phyloP scores from a whole-genome alignment of 768 basidiomycete species.

The Wakefieldia striispora region DNA sequence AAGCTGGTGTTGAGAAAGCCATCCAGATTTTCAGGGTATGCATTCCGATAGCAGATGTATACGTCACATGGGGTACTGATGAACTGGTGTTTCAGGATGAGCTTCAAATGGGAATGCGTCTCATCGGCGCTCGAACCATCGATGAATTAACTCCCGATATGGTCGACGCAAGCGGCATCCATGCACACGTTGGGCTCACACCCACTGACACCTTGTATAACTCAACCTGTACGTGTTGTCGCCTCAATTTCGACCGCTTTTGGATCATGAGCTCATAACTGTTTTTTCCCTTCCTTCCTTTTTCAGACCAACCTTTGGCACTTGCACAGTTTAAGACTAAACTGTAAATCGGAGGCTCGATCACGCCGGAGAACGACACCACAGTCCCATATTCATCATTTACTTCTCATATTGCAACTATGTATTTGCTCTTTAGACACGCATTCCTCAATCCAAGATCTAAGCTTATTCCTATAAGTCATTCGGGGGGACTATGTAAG shows the following conservation, averaged over 20 bases:
- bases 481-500: too few species aligned
- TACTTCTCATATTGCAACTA: too few species aligned
- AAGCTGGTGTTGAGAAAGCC: slow-evolving; percentile 81
- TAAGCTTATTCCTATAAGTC: neutral
- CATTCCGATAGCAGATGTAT: slow-evolving; percentile 36
- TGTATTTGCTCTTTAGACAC: too few species aligned
- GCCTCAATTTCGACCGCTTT: neutral
- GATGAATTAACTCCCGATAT: slow-evolving; percentile 77
- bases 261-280: neutral
- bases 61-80: slow-evolving; percentile 47
- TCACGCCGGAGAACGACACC: neutral
- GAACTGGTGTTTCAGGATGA: slow-evolving; percentile 61
- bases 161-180: slow-evolving; percentile 66
- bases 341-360: slow-evolving; percentile 4
- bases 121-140: slow-evolving; percentile 80
- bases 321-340: slow-evolving; percentile 27
- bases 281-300: neutral
- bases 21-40: slow-evolving; percentile 70
- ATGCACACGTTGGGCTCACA: slow-evolving; percentile 27
- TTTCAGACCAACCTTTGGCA: slow-evolving; percentile 30
- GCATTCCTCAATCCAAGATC: neutral
- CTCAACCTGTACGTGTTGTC: slow-evolving; percentile 30
- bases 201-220: slow-evolving; percentile 31
- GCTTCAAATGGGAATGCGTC: slow-evolving; percentile 93
- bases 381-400: neutral